phyloP scores from a whole-genome alignment of 495 filamentous ascomycete species.

The Penicillium ochrochloron region DNA sequence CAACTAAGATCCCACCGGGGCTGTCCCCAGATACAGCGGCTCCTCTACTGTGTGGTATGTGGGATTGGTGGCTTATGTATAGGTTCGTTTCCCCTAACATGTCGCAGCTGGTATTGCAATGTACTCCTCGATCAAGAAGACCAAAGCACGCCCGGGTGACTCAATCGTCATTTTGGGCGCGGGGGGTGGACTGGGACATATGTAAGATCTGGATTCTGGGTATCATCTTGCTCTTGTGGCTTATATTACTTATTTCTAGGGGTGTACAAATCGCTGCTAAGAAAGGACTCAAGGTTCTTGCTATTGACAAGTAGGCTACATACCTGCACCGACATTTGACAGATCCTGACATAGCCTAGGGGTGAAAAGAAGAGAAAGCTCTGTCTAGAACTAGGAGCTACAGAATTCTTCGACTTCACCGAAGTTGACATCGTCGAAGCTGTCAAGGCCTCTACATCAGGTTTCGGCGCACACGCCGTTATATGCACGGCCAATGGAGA shows the following conservation, averaged over 20 bases:
- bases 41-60: constrained; percentile 48
- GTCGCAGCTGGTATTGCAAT: constrained; percentile 47
- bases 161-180: constrained; percentile 50
- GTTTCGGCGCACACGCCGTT: constrained; percentile 49
- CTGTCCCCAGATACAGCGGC: constrained; percentile 42
- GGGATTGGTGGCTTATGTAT: background rate
- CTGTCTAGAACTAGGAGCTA: constrained; percentile 45
- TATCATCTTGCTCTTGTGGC: background rate
- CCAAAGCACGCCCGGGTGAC: constrained; percentile 44
- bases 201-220: constrained; percentile 28
- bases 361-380: constrained; percentile 47
- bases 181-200: constrained; percentile 50
- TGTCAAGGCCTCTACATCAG: constrained; percentile 40
- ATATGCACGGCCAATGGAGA: constrained; percentile 49
- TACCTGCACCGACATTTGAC: background rate
- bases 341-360: constrained; percentile 20
- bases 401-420: constrained; percentile 47
- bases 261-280: constrained; percentile 50
- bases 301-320: constrained; percentile 44
- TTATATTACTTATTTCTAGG: constrained; percentile 21
- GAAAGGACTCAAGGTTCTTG: constrained; percentile 47
- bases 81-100: constrained; percentile 2
- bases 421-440: constrained; percentile 40
- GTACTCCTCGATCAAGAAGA: constrained; percentile 54
- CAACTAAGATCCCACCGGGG: constrained; percentile 42